A percentile compares a stretch with the other conserved stretches of the same genome.
phyloP scores from a whole-genome alignment of 2,329 filamentous ascomycete species.

The Rhynchosporium secalis region DNA sequence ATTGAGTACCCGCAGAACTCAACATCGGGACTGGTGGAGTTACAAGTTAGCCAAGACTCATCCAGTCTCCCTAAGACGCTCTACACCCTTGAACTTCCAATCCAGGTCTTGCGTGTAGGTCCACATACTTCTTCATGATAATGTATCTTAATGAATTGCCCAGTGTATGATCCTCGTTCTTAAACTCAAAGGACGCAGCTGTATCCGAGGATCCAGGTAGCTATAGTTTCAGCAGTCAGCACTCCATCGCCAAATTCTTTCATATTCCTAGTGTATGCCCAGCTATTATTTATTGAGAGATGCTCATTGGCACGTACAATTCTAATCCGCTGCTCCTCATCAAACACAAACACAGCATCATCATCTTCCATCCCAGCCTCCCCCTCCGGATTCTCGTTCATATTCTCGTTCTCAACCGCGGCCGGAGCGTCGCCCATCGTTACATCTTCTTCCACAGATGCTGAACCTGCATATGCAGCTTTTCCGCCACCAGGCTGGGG shows the following conservation, averaged over 20 bases:
- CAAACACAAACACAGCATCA: constrained; percentile 10
- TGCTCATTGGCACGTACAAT: constrained; percentile 28
- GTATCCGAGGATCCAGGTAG: constrained; percentile 82
- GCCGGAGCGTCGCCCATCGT: constrained; percentile 33
- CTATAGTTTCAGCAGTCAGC: constrained; percentile 47
- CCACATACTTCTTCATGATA: constrained; percentile 93
- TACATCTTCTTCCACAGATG: constrained; percentile 28
- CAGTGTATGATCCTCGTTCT: constrained; percentile 90
- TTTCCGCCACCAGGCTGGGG: constrained; percentile 17
- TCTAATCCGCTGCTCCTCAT: constrained; percentile 34
- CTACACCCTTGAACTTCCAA: background rate
- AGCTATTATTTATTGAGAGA: background rate
- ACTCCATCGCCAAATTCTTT: background rate
- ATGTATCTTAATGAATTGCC: constrained; percentile 93
- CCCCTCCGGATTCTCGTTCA: constrained; percentile 16
- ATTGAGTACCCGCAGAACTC: constrained; percentile 99
- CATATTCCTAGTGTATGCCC: background rate
- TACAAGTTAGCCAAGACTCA: constrained; percentile 19
- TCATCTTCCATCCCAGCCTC: background rate
- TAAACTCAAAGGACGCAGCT: constrained; percentile 92
- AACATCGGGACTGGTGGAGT: constrained; percentile 72
- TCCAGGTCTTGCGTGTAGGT: background rate
- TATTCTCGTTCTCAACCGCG: constrained; percentile 6
- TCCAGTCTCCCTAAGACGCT: background rate
- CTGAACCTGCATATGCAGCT: constrained; percentile 16